A percentile compares a stretch with the other conserved stretches of the same genome.
Evolutionary conservation across 352 stramenopile species (phyloP).

Genomic region (Peronosclerospora sorghi): DNA sequence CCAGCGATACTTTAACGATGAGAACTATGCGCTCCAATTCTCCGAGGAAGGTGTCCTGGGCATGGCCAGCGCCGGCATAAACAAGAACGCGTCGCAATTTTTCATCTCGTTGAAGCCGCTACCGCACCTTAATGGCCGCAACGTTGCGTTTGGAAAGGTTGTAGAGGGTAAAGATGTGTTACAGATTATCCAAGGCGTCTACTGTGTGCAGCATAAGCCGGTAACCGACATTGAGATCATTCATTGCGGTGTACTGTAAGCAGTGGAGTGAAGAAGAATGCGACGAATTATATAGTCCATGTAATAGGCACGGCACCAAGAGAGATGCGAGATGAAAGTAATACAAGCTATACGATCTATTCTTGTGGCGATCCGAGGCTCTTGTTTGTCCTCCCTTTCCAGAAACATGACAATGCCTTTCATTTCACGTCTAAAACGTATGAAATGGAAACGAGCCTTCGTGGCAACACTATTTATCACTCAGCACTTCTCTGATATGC

Average conservation of each 20-base stretch:
- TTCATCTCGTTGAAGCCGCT: slow-evolving; percentile 92
- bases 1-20: slow-evolving; percentile 72
- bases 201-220: slow-evolving; percentile 75
- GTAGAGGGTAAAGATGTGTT: slow-evolving; percentile 75
- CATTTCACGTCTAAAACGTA: no score
- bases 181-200: slow-evolving; percentile 74
- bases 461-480: slow-evolving; percentile 4
- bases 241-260: slow-evolving; percentile 67
- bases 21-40: slow-evolving; percentile 83
- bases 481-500: slow-evolving; percentile 4
- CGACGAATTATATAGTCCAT: slow-evolving; percentile 5
- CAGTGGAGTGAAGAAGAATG: not conserved
- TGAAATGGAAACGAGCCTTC: slow-evolving; percentile 12
- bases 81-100: slow-evolving; percentile 99
- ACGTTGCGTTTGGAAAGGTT: slow-evolving; percentile 82
- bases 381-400: no score
- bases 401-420: no score
- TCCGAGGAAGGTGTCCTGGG: slow-evolving; percentile 72
- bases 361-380: slow-evolving; percentile 1
- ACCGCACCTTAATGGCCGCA: slow-evolving; percentile 79
- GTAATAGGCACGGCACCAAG: slow-evolving; percentile 11
- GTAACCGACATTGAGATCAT: slow-evolving; percentile 75
- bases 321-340: not conserved
- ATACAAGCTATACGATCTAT: no score
- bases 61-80: slow-evolving; percentile 97